These are phyloP conservation scores for Aureobasidium namibiae DNA, from an alignment of 2,329 filamentous ascomycete genomes.

Conservation along the genomic window DNA sequence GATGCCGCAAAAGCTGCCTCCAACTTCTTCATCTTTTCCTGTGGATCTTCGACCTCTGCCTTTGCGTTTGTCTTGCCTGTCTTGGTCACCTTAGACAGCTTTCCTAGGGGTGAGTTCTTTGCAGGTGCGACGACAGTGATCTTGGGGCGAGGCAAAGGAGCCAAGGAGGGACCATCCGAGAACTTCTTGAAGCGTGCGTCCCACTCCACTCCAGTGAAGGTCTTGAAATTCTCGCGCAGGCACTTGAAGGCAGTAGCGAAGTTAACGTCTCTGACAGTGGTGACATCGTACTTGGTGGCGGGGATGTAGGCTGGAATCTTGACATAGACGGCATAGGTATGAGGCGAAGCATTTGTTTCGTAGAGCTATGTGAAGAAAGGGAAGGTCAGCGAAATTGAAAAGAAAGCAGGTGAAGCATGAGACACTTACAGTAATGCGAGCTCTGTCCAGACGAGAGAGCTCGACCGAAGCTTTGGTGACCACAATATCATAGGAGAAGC, in stretches of 20 bases:
- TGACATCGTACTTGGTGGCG: slow-evolving; percentile 4
- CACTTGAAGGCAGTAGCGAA: slow-evolving; percentile 27
- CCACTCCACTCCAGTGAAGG: slow-evolving; percentile 34
- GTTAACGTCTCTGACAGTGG: slow-evolving; percentile 16
- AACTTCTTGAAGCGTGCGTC: slow-evolving; percentile 28
- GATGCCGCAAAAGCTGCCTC: background rate
- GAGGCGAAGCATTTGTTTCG: slow-evolving; percentile 53
- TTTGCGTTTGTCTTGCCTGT: background rate
- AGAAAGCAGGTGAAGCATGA: too few relatives aligned
- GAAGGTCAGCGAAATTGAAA: background rate
- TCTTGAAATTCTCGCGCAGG: slow-evolving; percentile 34
- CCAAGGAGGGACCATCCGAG: background rate
- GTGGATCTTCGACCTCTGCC: background rate
- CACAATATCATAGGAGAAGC: slow-evolving; percentile 56
- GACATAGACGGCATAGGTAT: slow-evolving; percentile 52
- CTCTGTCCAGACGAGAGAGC: slow-evolving; percentile 49
- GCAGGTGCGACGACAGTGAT: background rate
- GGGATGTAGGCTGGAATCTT: slow-evolving; percentile 16
- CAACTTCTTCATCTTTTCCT: background rate
- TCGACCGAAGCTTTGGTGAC: slow-evolving; percentile 46
- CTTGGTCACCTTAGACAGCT: background rate
- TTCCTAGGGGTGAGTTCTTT: background rate
- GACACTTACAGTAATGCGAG: slow-evolving; percentile 49
- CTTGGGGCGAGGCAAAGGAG: background rate
- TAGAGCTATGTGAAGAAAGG: slow-evolving; percentile 47